Evolutionary conservation across 768 basidiomycete genomes (phyloP), one percentile per base, ranked within the genome.

Genomic region (Lentinula guzmanii): DNA sequence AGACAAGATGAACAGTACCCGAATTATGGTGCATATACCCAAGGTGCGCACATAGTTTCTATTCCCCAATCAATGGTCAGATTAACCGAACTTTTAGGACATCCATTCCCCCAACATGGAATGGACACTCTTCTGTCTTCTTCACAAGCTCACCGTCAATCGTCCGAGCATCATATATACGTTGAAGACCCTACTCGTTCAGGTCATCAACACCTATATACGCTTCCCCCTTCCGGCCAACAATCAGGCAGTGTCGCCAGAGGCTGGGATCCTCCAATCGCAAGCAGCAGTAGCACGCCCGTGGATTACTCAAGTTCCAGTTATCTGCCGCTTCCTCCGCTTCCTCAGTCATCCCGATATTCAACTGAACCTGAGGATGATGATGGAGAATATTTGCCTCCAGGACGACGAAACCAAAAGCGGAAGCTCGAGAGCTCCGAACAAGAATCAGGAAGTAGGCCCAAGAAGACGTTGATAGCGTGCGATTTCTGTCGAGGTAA

Each of bases 401-500:
- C 55, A 15, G 55, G 42, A 18, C 55, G 63, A 35, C 50, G 31
- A 28, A 68, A 70, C 59, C 73, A 73, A 66, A 73, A 69, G 18
- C 66, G 73, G 21, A 67, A 64, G n/a, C 67, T 63, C 51, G 66
- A 70, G 37, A 65, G 69, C 18, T 28, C 8, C 18, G 70, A 69
- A 28, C 60, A 69, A 41, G 64, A 70, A 24, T 68, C 65, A 58
- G 75, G 72, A 64, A 59, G 67, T 18, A 56, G 41, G 24, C 55
- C 55, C 24, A 71, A 68, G 56, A 88, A 87, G 75, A 83, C 82
- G 37, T 74, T 75, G 24, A 79, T 91, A 39, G 90, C 90, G 61
- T 92, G 90, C 74, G 77, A 88, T 72, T 90, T 90, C 70, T 92
- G 90, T 75, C 79, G 90, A 81, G 80, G 90, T 86, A 66, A 68